Conservation (phyloP, 352 stramenopile species). For the Pythium phragmitis region DNA sequence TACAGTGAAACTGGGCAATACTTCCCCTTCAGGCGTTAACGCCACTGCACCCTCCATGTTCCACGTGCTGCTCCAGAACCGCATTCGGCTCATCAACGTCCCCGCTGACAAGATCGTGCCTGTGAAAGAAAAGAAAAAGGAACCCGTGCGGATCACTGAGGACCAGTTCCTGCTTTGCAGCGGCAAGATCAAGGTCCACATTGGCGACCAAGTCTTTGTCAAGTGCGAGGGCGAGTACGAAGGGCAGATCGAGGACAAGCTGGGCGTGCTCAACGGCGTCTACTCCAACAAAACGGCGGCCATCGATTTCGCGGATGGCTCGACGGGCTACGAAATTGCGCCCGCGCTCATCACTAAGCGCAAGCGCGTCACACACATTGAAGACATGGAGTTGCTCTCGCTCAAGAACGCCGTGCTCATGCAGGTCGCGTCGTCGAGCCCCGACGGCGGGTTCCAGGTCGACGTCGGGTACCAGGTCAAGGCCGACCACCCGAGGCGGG, state of each 20-base stretch:
- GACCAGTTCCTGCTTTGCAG: conserved; percentile 68
- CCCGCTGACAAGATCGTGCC: conserved; percentile 56
- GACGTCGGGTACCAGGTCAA: conserved; percentile 77
- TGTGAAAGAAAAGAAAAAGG: conserved; percentile 63
- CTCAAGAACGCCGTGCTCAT: conserved; percentile 80
- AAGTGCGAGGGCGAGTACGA: conserved; percentile 59
- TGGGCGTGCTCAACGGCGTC: conserved; percentile 71
- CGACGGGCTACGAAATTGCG: conserved; percentile 65
- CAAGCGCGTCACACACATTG: conserved; percentile 35
- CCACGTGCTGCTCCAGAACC: conserved; percentile 65
- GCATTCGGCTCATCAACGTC: conserved; percentile 70
- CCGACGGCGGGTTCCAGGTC: conserved; percentile 29
- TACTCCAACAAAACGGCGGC: conserved; percentile 75
- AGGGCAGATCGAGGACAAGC: conserved; percentile 52
- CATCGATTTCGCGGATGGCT: conserved; percentile 75
- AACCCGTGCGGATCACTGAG: conserved; percentile 56
- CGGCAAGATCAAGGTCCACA: conserved; percentile 65
- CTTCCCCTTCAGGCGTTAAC: not conserved
- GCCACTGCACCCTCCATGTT: conserved; percentile 21
- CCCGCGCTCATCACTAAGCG: conserved; percentile 59
- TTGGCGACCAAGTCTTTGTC: conserved; percentile 77
- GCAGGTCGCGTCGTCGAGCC: conserved; percentile 30
- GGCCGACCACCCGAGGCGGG: conserved; percentile 61
- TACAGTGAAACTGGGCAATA: conserved; percentile 11
- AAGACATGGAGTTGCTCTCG: conserved; percentile 60